Conservation (phyloP, 2,329 filamentous ascomycete genomes). For the Paracoccidioides lutzii region DNA sequence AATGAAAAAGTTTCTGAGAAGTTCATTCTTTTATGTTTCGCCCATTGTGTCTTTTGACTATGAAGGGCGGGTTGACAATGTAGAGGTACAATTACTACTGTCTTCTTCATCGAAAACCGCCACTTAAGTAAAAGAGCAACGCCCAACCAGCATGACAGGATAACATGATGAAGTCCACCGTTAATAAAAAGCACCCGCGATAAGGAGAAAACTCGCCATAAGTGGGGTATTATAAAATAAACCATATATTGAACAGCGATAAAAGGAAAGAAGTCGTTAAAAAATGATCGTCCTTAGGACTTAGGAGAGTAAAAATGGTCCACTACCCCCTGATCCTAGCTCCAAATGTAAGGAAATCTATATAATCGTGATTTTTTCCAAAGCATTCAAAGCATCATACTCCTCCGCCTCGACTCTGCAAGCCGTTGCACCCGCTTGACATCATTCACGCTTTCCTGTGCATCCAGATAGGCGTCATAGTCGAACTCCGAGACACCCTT, state of each 20-base stretch:
- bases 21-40: too few relatives aligned
- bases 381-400: constrained; percentile 22
- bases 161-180: too few relatives aligned
- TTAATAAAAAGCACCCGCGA: not conserved
- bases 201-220: not conserved
- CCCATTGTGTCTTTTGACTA: too few relatives aligned
- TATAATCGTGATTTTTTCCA: not conserved
- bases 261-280: too few relatives aligned
- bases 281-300: too few relatives aligned
- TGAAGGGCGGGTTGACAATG: too few relatives aligned
- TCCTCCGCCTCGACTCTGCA: constrained; percentile 23
- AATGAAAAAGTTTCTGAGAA: too few relatives aligned
- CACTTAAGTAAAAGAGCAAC: too few relatives aligned
- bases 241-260: not conserved
- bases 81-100: too few relatives aligned
- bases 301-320: not conserved
- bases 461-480: not conserved
- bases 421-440: constrained; percentile 13
- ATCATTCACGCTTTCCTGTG: not conserved
- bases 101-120: too few relatives aligned
- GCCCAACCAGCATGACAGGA: too few relatives aligned
- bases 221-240: not conserved
- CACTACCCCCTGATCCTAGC: not conserved
- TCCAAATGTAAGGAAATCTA: not conserved
- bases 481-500: not conserved